A percentile compares a stretch with the other conserved stretches of the same genome.
Evolutionary conservation across 345 rosid genomes (phyloP).

Genomic region (Citrus trifoliata): DNA sequence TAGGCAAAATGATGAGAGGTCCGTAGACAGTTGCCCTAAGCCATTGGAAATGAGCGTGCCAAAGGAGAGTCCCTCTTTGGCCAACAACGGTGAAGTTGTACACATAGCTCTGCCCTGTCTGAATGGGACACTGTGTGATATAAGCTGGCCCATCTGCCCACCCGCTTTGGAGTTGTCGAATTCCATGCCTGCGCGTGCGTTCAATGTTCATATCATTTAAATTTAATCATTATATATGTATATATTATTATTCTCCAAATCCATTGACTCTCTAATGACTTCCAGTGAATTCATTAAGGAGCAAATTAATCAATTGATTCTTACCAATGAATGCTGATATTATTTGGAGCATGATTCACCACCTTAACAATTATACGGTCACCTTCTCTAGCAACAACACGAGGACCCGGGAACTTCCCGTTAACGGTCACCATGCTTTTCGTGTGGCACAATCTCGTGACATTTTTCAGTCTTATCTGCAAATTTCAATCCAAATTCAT

Average conservation of each 20-base stretch:
- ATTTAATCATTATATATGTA: no score
- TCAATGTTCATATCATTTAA: no score
- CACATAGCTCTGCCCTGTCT: slow-evolving; percentile 51
- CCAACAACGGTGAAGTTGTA: slow-evolving; percentile 70
- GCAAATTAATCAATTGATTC: not conserved
- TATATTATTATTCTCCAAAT: not conserved
- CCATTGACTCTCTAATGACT: no score
- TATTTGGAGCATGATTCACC: slow-evolving; percentile 33
- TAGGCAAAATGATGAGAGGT: slow-evolving; percentile 68
- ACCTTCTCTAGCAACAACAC: slow-evolving; percentile 48
- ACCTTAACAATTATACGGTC: slow-evolving; percentile 47
- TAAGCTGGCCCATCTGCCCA: slow-evolving; percentile 89
- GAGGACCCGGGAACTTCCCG: slow-evolving; percentile 59
- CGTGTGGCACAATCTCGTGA: slow-evolving; percentile 44
- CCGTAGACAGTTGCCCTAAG: slow-evolving; percentile 70
- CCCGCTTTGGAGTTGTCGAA: slow-evolving; percentile 61
- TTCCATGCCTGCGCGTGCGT: slow-evolving; percentile 55
- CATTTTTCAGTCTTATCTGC: slow-evolving; percentile 39
- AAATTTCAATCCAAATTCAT: not conserved
- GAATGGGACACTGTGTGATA: slow-evolving; percentile 78
- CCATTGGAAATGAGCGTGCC: slow-evolving; percentile 82
- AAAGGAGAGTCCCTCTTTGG: slow-evolving; percentile 75
- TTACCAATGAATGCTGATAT: slow-evolving; percentile 48
- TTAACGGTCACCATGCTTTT: slow-evolving; percentile 52
- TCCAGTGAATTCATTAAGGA: not conserved